A percentile compares a stretch with the other conserved stretches of the same genome.
Evolutionary conservation across 164 flowering plant genomes (phyloP).

Genomic region (Tinospora cordifolia): DNA sequence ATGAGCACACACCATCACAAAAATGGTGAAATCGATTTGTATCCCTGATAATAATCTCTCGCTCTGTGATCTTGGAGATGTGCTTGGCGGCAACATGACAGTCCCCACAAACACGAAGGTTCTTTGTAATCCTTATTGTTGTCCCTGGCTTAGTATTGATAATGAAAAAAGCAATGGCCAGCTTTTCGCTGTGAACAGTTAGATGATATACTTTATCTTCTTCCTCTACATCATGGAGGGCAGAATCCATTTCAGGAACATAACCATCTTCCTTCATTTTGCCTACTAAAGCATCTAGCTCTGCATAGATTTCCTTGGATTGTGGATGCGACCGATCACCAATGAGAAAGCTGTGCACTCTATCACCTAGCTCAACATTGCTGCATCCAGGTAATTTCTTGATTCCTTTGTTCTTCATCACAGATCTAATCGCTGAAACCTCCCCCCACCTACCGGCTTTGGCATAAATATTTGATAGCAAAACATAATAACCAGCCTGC

Average conservation of each 20-base stretch:
- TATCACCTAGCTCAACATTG: conserved; percentile 25
- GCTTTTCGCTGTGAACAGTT: conserved; percentile 36
- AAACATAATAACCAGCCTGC: conserved; percentile 35
- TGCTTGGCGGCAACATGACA: conserved; percentile 36
- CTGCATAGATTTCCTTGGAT: conserved; percentile 26
- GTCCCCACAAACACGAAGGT: conserved; percentile 36
- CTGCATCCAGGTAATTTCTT: conserved; percentile 33
- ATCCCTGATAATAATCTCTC: conserved; percentile 31
- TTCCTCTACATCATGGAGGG: conserved; percentile 43
- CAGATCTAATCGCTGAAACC: conserved; percentile 20
- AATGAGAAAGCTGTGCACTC: conserved; percentile 30
- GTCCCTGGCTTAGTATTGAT: conserved; percentile 28
- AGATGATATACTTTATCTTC: conserved; percentile 41
- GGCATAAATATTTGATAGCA: conserved; percentile 37
- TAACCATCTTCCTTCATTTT: conserved; percentile 39
- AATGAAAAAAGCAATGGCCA: conserved; percentile 31
- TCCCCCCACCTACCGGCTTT: conserved; percentile 38
- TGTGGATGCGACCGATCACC: conserved; percentile 30
- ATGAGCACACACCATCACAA: conserved; percentile 28
- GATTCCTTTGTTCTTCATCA: conserved; percentile 28
- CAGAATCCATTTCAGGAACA: conserved; percentile 31
- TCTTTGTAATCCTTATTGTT: conserved; percentile 32
- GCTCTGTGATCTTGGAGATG: conserved; percentile 27
- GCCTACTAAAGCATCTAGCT: conserved; percentile 28
- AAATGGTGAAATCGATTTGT: conserved; percentile 35